A percentile compares a stretch with the other conserved stretches of the same genome.
Conservation (phyloP, 139 green algal genomes). For the Volvox africanus region DNA sequence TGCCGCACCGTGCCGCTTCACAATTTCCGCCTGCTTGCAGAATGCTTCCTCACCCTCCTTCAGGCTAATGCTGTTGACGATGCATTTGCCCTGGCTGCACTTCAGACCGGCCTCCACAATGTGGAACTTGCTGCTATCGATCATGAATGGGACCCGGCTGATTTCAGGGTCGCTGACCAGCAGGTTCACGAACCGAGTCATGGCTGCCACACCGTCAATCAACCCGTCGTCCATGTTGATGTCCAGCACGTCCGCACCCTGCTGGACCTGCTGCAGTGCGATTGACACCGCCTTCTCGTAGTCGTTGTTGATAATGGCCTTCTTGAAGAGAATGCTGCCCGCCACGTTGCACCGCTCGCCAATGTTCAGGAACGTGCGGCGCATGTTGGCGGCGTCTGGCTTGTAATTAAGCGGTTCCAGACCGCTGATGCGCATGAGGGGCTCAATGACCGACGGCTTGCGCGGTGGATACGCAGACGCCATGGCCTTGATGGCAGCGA, state of each 20-base stretch:
- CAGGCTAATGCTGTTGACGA: conserved; percentile 98
- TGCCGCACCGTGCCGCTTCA: conserved; percentile 92
- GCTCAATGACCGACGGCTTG: conserved; percentile 68
- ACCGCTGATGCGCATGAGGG: conserved; percentile 91
- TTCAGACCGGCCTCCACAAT: conserved; percentile 98
- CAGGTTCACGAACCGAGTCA: conserved; percentile 98
- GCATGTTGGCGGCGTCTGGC: conserved; percentile 81
- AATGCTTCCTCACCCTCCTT: conserved; percentile 98
- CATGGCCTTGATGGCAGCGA: conserved; percentile 85
- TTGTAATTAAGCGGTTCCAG: conserved; percentile 96
- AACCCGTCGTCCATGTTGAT: conserved; percentile 99
- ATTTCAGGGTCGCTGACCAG: conserved; percentile 96
- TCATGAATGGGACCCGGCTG: conserved; percentile 97
- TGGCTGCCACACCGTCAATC: conserved; percentile 95
- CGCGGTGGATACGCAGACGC: conserved; percentile 79
- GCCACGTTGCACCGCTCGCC: conserved; percentile 99
- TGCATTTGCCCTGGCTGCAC: conserved; percentile 96
- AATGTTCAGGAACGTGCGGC: conserved; percentile 95
- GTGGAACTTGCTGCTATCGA: conserved; percentile 97
- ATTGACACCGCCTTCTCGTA: conserved; percentile 96
- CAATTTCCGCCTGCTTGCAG: conserved; percentile 81
- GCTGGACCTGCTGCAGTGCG: conserved; percentile 88
- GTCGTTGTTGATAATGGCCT: conserved; percentile 94
- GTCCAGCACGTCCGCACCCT: conserved; percentile 94
- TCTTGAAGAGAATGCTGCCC: conserved; percentile 96